Evolutionary conservation across 164 flowering plant species (phyloP), one percentile per base, ranked within the genome.

Genomic region (Tetracentron sinense): DNA sequence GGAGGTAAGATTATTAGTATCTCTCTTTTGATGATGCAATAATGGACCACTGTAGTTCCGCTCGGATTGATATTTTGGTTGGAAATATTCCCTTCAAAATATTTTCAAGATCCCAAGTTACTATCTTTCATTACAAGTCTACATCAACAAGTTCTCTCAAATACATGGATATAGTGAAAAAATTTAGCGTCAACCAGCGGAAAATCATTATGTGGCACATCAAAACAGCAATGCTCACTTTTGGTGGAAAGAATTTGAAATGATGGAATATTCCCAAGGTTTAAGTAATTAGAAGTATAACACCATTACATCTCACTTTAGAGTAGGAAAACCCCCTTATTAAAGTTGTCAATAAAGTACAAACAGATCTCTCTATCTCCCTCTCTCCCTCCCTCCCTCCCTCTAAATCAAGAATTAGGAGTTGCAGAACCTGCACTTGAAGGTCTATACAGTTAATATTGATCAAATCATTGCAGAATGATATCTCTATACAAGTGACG

Each of bases 11-110:
- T 61, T 76, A 65, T 74, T 79, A 35, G 72, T 61, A 54, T 88
- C 91, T 76, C 82, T 84, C 73, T 74, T 89, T 53, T 74, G 88
- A 14, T 80, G 87, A 74, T 71, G 72, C 46, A 67, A 72, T 63
- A 90, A 74, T 44, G 93, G 79, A 63, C 96, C 97, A 75, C 97
- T 92, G 60, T 74, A 80, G 75, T 79, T 87, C 31, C 92, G 82
- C 25, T 88, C 94, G 25, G 73, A 21, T 35, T 71, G 87, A 64
- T 50, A 64, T 71, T 74, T 87, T 19, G 74, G 75, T 53, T 77
- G 87, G 50, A 68, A 50, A 74, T 53, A 26, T 38, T 84, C 96
- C 91, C 98, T 92, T 68, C 64, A 79, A 61, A 60, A 54, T 28
- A 33, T 28, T 63, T 10, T 23, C 58, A 61, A 66, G 35, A 38